These are phyloP conservation scores for Fusarium sp. DNA, from an alignment of 2,329 filamentous ascomycete genomes.

Conservation along the genomic window DNA sequence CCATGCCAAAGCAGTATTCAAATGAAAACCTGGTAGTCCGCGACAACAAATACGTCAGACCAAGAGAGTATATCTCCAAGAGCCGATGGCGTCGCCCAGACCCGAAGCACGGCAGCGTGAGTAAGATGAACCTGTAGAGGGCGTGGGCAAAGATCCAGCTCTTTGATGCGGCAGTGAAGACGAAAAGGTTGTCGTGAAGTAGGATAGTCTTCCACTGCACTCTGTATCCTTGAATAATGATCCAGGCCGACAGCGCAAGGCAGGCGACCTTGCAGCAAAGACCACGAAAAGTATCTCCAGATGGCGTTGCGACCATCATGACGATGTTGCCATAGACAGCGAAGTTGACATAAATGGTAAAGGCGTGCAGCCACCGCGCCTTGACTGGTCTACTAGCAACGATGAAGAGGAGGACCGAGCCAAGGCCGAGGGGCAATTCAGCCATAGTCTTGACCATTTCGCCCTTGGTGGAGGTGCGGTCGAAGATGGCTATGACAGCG, in stretches of 20 bases:
- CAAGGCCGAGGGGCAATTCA: constrained; percentile 2
- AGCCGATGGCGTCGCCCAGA: constrained; percentile 6
- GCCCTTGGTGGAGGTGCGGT: constrained; percentile 1
- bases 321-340: constrained; percentile 2
- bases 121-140: constrained; percentile 1
- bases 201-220: constrained; percentile 3
- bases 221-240: constrained; percentile 5
- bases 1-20: constrained; percentile 6
- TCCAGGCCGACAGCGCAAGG: constrained; percentile 1
- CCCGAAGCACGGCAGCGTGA: constrained; percentile 1
- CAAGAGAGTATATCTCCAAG: constrained; percentile 4
- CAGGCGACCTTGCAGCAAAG: constrained; percentile 7
- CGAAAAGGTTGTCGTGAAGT: constrained; percentile 2
- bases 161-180: constrained; percentile 4
- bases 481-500: constrained; percentile 1
- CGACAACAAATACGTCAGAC: constrained; percentile 3
- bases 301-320: constrained; percentile 7
- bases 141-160: neutral
- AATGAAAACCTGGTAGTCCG: neutral
- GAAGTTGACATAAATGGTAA: constrained; percentile 1
- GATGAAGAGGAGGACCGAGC: constrained; percentile 3
- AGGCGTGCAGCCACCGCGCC: constrained; percentile 1
- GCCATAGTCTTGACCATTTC: constrained; percentile 4
- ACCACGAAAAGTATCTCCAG: constrained; percentile 3
- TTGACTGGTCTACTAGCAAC: neutral